Percentiles rank a stretch among this genome's conserved stretches.
phyloP scores from a whole-genome alignment of 2,329 filamentous ascomycete genomes.

The Cryphonectria nitschkei region DNA sequence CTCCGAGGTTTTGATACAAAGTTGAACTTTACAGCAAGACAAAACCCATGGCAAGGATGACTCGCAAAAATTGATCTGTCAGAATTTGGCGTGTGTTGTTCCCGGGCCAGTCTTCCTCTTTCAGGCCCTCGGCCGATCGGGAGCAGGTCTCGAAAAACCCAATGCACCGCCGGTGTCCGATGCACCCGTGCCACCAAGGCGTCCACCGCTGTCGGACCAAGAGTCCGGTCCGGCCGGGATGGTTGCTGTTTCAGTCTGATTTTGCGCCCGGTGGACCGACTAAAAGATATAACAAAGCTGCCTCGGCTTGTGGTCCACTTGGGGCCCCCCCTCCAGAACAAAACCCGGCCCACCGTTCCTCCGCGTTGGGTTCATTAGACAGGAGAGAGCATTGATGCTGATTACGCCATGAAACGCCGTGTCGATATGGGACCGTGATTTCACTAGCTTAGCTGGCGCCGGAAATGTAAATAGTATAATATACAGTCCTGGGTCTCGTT shows the following conservation, averaged over 20 bases:
- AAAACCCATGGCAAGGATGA: neutral
- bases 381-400: neutral
- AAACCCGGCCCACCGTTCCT: neutral
- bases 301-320: constrained; percentile 17
- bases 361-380: neutral
- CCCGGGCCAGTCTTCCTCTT: constrained; percentile 14
- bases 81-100: neutral
- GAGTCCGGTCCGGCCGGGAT: constrained; percentile 12
- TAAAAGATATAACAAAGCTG: neutral
- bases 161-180: constrained; percentile 13
- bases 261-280: constrained; percentile 16
- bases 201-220: constrained; percentile 14
- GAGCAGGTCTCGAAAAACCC: neutral
- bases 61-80: neutral
- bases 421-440: neutral
- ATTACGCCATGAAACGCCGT: neutral
- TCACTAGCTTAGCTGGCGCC: neutral
- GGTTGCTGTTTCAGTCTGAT: constrained; percentile 14
- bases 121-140: constrained; percentile 4
- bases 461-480: neutral
- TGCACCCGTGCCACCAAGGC: neutral
- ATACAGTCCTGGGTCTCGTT: neutral
- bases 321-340: neutral
- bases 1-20: neutral
- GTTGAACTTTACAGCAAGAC: neutral